Percentiles rank a stretch among this genome's conserved stretches.
These are phyloP conservation scores for Chlamydomonas applanata DNA, from an alignment of 139 green algal species.

Conservation along the genomic window DNA sequence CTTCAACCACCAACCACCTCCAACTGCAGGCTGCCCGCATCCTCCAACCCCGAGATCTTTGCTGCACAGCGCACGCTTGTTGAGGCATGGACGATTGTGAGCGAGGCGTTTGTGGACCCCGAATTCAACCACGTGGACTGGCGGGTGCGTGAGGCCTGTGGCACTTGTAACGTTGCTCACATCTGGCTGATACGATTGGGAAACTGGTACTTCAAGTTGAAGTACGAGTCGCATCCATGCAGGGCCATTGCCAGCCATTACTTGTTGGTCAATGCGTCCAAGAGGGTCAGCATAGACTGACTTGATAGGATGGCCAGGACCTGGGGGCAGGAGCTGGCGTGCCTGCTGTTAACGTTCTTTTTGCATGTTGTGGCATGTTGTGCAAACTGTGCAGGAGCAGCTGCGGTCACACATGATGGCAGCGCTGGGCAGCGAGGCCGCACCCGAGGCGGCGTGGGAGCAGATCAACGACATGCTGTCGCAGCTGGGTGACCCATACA, in stretches of 20 bases:
- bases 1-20: too few species aligned
- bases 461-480: constrained; percentile 74
- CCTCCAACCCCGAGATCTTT: constrained; percentile 63
- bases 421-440: constrained; percentile 29
- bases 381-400: constrained; percentile 34
- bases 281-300: too few species aligned
- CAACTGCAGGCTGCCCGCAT: constrained; percentile 57
- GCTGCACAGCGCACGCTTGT: constrained; percentile 75
- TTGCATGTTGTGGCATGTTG: not conserved
- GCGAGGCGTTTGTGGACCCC: constrained; percentile 71
- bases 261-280: too few species aligned
- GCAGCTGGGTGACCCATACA: constrained; percentile 92
- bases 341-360: not conserved
- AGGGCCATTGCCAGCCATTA: too few species aligned
- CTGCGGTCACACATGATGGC: constrained; percentile 60
- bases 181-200: too few species aligned
- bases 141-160: constrained; percentile 8
- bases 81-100: constrained; percentile 83
- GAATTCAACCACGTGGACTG: constrained; percentile 62
- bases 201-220: too few species aligned
- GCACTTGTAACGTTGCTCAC: constrained; percentile 17
- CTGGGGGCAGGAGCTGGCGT: too few species aligned
- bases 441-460: constrained; percentile 34
- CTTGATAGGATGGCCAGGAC: too few species aligned
- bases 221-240: too few species aligned